A percentile compares a stretch with the other conserved stretches of the same genome.
Evolutionary conservation across 345 rosid species (phyloP).

Genomic region (Populus deltoides): DNA sequence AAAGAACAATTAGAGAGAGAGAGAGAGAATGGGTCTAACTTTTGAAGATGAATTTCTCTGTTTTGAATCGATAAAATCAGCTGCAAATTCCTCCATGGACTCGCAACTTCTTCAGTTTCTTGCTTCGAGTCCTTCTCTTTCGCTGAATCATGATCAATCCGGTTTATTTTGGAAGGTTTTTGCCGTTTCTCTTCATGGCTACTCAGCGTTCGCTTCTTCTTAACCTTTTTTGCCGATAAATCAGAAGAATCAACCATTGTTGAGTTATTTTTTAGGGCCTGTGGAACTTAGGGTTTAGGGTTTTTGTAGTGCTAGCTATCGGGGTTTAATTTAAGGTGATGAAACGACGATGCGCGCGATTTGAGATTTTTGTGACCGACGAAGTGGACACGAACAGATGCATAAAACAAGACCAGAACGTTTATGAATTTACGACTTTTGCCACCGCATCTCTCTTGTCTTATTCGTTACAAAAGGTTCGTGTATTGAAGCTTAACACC

Average conservation of each 20-base stretch:
- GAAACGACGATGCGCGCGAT: no score
- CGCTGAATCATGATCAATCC: slow-evolving; percentile 19
- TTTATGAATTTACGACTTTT: no score
- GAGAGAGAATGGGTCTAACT: slow-evolving; percentile 40
- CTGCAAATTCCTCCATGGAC: slow-evolving; percentile 74
- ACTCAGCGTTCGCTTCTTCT: slow-evolving; percentile 45
- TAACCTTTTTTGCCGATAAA: slow-evolving; percentile 21
- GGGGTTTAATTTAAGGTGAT: neutral
- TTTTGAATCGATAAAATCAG: slow-evolving; percentile 55
- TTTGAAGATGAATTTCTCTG: slow-evolving; percentile 44
- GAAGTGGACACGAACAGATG: no score
- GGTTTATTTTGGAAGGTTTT: slow-evolving; percentile 29
- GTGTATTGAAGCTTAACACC: no score
- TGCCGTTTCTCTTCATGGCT: slow-evolving; percentile 24
- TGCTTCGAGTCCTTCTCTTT: slow-evolving; percentile 14
- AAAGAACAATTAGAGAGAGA: neutral
- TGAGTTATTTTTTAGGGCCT: neutral
- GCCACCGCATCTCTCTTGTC: no score
- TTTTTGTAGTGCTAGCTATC: no score
- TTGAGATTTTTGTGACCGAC: no score
- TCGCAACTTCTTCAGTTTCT: slow-evolving; percentile 17
- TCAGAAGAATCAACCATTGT: slow-evolving; percentile 36
- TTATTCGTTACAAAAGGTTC: no score
- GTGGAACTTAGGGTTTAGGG: neutral
- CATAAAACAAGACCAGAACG: no score